phyloP scores from a whole-genome alignment of 2,329 filamentous ascomycete genomes.

The Zalaria sp. region DNA sequence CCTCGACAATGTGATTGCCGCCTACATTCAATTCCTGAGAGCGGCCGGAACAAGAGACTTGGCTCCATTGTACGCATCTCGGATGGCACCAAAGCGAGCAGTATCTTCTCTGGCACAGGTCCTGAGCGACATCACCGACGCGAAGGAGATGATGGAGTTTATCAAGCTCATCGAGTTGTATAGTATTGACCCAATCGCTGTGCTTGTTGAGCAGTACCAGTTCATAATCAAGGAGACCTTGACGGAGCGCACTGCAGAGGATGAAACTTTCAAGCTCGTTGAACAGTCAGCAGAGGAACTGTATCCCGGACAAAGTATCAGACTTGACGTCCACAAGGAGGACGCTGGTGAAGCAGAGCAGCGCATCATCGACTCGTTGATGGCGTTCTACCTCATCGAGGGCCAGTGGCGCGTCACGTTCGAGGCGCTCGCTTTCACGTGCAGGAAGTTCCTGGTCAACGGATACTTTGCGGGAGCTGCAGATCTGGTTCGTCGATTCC shows the following conservation, averaged over 20 bases:
- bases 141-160: slow-evolving; percentile 49
- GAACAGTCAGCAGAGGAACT: slow-evolving; percentile 34
- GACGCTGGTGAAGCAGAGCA: slow-evolving; percentile 47
- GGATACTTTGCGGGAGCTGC: slow-evolving; percentile 42
- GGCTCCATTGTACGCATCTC: slow-evolving; percentile 78
- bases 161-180: slow-evolving; percentile 64
- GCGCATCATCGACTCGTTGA: slow-evolving; percentile 63
- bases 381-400: slow-evolving; percentile 70
- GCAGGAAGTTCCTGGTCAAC: slow-evolving; percentile 58
- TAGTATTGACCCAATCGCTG: slow-evolving; percentile 55
- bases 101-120: slow-evolving; percentile 63
- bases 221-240: slow-evolving; percentile 11
- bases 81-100: slow-evolving; percentile 49
- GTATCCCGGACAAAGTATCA: slow-evolving; percentile 49
- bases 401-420: slow-evolving; percentile 61
- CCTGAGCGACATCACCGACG: slow-evolving; percentile 56
- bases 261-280: slow-evolving; percentile 27
- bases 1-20: slow-evolving; percentile 53
- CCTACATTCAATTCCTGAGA: slow-evolving; percentile 69
- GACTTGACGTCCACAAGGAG: slow-evolving; percentile 51
- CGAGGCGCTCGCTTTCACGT: slow-evolving; percentile 52
- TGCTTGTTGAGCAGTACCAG: slow-evolving; percentile 54
- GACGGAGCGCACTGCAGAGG: slow-evolving; percentile 3
- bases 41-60: slow-evolving; percentile 59
- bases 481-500: slow-evolving; percentile 36